Evolutionary conservation across 192 early-diverging fungal genomes (phyloP).

Genomic region (Coemansia sp.): DNA sequence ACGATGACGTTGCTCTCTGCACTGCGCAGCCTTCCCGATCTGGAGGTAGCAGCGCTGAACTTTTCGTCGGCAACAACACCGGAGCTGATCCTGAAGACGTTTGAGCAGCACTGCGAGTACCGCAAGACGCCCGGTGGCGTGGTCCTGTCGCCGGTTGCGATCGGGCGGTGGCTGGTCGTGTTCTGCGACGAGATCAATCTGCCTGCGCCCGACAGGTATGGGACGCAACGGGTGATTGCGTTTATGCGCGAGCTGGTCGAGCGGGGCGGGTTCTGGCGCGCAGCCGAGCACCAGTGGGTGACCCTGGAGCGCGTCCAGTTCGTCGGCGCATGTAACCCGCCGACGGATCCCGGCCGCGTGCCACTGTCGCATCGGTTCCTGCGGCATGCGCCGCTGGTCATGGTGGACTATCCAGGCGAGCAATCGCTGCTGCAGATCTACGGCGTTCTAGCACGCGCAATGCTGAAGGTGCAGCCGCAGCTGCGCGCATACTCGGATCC

Average conservation of each 20-base stretch:
- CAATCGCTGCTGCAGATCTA: constrained; percentile 94
- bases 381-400: constrained; percentile 91
- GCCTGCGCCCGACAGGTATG: constrained; percentile 94
- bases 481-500: constrained; percentile 89
- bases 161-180: constrained; percentile 94
- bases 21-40: constrained; percentile 87
- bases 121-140: constrained; percentile 91
- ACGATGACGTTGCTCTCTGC: constrained; percentile 99
- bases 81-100: constrained; percentile 90
- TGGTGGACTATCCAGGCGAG: constrained; percentile 98
- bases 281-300: constrained; percentile 91
- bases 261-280: constrained; percentile 95
- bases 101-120: constrained; percentile 99
- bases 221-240: constrained; percentile 96
- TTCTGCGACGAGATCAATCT: constrained; percentile 99
- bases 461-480: constrained; percentile 90
- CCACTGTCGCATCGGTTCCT: constrained; percentile 94
- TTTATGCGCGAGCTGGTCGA: constrained; percentile 95
- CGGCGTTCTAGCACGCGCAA: constrained; percentile 85
- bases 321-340: constrained; percentile 99
- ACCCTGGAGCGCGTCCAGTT: constrained; percentile 96
- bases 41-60: constrained; percentile 98
- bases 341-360: constrained; percentile 98
- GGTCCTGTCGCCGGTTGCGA: constrained; percentile 75
- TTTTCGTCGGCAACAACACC: constrained; percentile 98